phyloP scores from a whole-genome alignment of 805 yeast species.

The Ogataea salicorniae region DNA sequence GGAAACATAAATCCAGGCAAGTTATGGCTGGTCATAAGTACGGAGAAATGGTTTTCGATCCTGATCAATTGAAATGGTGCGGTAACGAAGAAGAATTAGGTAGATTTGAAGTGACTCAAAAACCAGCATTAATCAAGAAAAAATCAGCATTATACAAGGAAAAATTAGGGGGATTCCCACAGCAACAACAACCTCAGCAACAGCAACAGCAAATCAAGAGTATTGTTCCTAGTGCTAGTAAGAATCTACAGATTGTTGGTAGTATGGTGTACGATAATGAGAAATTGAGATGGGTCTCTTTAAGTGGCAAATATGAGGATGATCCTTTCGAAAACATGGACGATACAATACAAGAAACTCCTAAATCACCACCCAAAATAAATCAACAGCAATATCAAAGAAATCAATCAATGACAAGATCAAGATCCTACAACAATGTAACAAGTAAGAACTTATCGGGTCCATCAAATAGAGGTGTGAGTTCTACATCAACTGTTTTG shows the following conservation, averaged over 20 bases:
- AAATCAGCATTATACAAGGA: constrained; percentile 3
- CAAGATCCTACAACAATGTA: background rate
- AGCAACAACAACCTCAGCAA: constrained; percentile 15
- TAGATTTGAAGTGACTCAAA: constrained; percentile 41
- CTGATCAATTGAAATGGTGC: constrained; percentile 50
- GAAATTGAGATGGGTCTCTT: constrained; percentile 54
- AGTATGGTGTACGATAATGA: constrained; percentile 59
- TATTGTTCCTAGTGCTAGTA: constrained; percentile 20
- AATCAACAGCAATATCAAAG: background rate
- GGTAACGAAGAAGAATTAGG: constrained; percentile 57
- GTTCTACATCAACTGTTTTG: background rate
- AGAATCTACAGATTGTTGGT: constrained; percentile 40
- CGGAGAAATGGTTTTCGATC: constrained; percentile 50
- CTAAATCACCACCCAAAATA: background rate
- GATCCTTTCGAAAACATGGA: constrained; percentile 48
- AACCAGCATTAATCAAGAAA: constrained; percentile 34
- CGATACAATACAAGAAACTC: constrained; percentile 26
- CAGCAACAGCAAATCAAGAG: constrained; percentile 20
- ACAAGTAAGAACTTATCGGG: background rate
- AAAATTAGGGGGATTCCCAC: constrained; percentile 9
- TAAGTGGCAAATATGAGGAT: constrained; percentile 36
- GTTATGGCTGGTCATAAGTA: constrained; percentile 27
- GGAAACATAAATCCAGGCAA: constrained; percentile 21
- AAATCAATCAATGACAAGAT: background rate
- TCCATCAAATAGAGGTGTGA: background rate